Evolutionary conservation across 163 green algal genomes (phyloP), one percentile per base, ranked within the genome.

Genomic region (Scenedesmus sp.): DNA sequence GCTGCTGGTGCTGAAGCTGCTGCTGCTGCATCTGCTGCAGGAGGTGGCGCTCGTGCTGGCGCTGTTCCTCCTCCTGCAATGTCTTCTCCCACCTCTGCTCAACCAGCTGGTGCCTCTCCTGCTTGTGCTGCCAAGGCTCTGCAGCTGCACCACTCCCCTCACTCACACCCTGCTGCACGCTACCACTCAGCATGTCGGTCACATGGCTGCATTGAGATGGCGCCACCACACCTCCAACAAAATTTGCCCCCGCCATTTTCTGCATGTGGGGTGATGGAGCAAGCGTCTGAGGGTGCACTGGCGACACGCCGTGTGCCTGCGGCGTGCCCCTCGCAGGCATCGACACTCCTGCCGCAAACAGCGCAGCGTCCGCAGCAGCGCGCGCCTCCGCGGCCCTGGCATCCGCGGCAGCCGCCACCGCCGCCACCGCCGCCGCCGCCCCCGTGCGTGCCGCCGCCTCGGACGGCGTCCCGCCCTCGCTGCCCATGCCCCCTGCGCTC

Each of bases 361-460:
- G 43, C 22, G 80, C 80, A 40, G 80, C 80, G 1, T 85, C 80
- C 22, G 80, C 80, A 35, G 80, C 80, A 70, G 80, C 80, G 13
- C 59, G 56, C 9, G 46, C 80, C 44, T 85, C 83, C 13, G 83
- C 83, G 46, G 83, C 53, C 61, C 59, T 18, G 3, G 83, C 53
- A 81, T 79, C 83, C 59, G 83, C 83, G 37, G 83, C 83, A 18
- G 83, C 61, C 24, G 37, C 37, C 30, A 79, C 61, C 13, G 83
- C 37, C 53, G 30, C 22, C 59, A 89, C 59, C n/a, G 61, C 83
- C 5, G 59, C 59, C 26, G 59, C 59, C 37, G 83, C 83, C 56
- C 40, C 83, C n/a, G 59, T 33, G 22, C 61, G 53, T 81, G 83
- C 83, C 26, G 61, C 61, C 18, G 37, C n/a, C 46, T 44, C 83